A percentile compares a stretch with the other conserved stretches of the same genome.
These are phyloP conservation scores for Hanseniaspora valbyensis DNA, from an alignment of 805 yeast species.

Conservation along the genomic window DNA sequence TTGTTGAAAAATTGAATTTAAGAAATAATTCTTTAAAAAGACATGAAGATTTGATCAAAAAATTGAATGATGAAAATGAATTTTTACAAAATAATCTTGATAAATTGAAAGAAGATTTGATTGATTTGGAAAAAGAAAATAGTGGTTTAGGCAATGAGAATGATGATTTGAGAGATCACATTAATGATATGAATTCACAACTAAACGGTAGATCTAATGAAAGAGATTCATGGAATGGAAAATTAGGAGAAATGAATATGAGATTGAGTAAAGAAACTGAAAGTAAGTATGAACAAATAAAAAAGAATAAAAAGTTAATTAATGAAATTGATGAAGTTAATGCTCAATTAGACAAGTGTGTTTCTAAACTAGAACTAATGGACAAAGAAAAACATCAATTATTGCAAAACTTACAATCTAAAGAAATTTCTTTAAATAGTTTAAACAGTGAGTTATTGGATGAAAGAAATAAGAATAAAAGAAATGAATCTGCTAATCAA, in stretches of 20 bases:
- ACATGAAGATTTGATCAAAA: constrained; percentile 30
- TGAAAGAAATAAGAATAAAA: constrained; percentile 34
- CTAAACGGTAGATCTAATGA: constrained; percentile 32
- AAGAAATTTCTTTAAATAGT: constrained; percentile 35
- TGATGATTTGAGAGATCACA: constrained; percentile 37
- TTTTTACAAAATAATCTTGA: constrained; percentile 29
- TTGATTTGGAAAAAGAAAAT: constrained; percentile 55
- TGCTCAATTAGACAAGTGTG: constrained; percentile 41
- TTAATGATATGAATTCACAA: constrained; percentile 28
- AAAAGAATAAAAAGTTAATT: constrained; percentile 39
- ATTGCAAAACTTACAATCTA: constrained; percentile 40
- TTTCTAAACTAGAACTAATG: constrained; percentile 39
- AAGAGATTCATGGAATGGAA: constrained; percentile 46
- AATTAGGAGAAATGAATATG: constrained; percentile 43
- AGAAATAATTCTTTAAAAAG: constrained; percentile 27
- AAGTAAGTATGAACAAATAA: constrained; percentile 42
- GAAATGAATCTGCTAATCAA: constrained; percentile 46
- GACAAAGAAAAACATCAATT: constrained; percentile 49
- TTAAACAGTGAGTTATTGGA: constrained; percentile 38
- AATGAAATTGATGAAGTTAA: constrained; percentile 45
- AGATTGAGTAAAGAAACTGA: constrained; percentile 39
- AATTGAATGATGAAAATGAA: constrained; percentile 27
- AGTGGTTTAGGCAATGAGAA: constrained; percentile 43
- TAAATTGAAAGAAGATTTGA: constrained; percentile 40
- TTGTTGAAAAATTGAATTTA: constrained; percentile 26